Conservation (phyloP, 257 asterid species). For the Agastache rugosa region DNA sequence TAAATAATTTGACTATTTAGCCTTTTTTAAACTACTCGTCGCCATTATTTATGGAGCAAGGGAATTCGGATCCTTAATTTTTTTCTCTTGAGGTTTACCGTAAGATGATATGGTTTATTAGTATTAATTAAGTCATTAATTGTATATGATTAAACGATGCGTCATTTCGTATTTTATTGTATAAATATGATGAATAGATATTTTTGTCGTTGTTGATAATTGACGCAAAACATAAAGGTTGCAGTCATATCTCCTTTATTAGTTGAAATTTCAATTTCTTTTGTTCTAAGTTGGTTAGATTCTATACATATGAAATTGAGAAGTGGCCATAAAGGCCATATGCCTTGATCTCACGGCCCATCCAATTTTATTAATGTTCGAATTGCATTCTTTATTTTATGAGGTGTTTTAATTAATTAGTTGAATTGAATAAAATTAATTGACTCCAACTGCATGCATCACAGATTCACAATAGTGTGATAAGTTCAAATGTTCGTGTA, state of each 20-base stretch:
- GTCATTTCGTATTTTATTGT: background rate
- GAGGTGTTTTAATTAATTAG: background rate
- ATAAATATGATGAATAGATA: background rate
- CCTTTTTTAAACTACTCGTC: too few relatives aligned
- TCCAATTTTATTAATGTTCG: background rate
- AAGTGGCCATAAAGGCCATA: background rate
- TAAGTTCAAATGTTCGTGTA: too few relatives aligned
- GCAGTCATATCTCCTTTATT: background rate
- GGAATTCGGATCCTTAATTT: too few relatives aligned
- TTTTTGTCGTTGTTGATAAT: background rate
- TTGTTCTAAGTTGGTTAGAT: background rate
- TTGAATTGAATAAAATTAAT: background rate
- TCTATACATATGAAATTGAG: background rate
- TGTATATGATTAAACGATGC: background rate
- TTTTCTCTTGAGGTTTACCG: too few relatives aligned
- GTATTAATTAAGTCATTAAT: background rate
- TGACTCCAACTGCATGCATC: too few relatives aligned
- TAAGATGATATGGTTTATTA: background rate
- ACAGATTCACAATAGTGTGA: too few relatives aligned
- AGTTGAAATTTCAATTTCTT: background rate
- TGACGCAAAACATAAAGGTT: background rate
- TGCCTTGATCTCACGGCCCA: background rate
- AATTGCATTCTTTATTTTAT: background rate
- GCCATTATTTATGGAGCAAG: too few relatives aligned
- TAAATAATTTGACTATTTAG: too few relatives aligned